Base-by-base conservation (phyloP, 345 rosid species). In the Linum trigynum region DNA sequence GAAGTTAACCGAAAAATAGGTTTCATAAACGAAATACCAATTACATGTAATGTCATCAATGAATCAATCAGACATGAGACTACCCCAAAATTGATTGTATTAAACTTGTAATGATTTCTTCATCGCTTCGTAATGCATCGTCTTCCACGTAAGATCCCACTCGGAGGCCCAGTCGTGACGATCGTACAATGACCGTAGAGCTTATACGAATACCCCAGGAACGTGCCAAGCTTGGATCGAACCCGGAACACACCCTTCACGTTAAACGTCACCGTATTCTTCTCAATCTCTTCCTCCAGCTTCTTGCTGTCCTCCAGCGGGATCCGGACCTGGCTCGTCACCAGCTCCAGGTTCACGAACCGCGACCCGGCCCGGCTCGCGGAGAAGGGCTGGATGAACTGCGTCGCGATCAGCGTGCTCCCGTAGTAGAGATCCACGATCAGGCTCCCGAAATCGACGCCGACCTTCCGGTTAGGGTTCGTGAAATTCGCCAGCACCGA, bases 261-360 rank as follows among this genome's bases (percentile, higher is more conserved):
- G 7, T 85, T 57, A 35, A 90, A 75, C 57, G 69, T 40, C 61
- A 89, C 83, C 37, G 79, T 79, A n/a, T 84, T 86, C 37, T 62
- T 83, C 65, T 62, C 71, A 0, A 80, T 78, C 84, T 90, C 85
- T 10, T 68, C 67, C 67, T 77, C 77, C 38, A 94, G 81, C 65
- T 63, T 80, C 45, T 74, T 67, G 45, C 79, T 80, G 63, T 84
- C 88, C 4, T 55, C 64, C 23, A 38, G 5, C 0, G 84, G 78
- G 64, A 90, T 89, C 51, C 72, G 77, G 61, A 94, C 99, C 76
- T 94, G 95, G 53, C 88, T 94, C 10, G 84, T 83, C 42, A 90
- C 73, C 79, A 94, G 76, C 59, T 80, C 92, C 63, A 87, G 68
- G 69, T 67, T 72, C 5, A 59, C 77, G 38, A 86, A 76, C 83